Evolutionary conservation across 805 yeast species (phyloP).

Genomic region (Saccharomycopsis olivae): DNA sequence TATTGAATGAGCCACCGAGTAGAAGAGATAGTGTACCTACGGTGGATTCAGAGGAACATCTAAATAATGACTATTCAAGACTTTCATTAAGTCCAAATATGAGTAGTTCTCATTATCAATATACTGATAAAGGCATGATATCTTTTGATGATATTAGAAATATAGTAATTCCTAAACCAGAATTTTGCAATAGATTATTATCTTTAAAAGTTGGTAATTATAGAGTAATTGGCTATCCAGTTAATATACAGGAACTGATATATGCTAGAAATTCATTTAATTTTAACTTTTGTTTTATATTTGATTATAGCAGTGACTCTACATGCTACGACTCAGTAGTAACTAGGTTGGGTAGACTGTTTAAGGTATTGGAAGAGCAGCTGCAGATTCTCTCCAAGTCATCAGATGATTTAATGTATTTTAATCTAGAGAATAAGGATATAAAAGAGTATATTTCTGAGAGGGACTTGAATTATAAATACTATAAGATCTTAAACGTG

Average conservation of each 20-base stretch:
- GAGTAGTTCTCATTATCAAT: not conserved
- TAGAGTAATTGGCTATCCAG: constrained; percentile 81
- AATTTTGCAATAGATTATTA: constrained; percentile 72
- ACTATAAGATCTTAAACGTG: constrained; percentile 9
- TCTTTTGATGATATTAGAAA: constrained; percentile 81
- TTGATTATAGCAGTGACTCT: constrained; percentile 70
- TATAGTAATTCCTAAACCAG: constrained; percentile 90
- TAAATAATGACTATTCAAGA: not conserved
- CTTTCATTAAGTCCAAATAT: not conserved
- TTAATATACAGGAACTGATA: constrained; percentile 57
- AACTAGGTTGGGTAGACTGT: constrained; percentile 76
- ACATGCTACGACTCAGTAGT: constrained; percentile 83
- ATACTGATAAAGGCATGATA: not conserved
- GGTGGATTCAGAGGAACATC: not conserved
- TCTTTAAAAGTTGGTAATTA: constrained; percentile 61
- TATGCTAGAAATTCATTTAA: constrained; percentile 89
- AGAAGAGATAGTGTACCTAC: not conserved
- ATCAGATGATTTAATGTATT: constrained; percentile 9
- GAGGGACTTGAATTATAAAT: constrained; percentile 9
- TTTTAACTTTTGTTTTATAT: constrained; percentile 89
- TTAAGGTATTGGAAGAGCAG: constrained; percentile 85
- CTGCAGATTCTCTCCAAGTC: constrained; percentile 57
- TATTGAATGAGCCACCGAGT: not conserved
- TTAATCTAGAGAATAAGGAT: constrained; percentile 7
- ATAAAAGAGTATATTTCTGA: constrained; percentile 6